Base-by-base conservation (phyloP, 2,329 filamentous ascomycete genomes). In the Ceratocystis papillata region DNA sequence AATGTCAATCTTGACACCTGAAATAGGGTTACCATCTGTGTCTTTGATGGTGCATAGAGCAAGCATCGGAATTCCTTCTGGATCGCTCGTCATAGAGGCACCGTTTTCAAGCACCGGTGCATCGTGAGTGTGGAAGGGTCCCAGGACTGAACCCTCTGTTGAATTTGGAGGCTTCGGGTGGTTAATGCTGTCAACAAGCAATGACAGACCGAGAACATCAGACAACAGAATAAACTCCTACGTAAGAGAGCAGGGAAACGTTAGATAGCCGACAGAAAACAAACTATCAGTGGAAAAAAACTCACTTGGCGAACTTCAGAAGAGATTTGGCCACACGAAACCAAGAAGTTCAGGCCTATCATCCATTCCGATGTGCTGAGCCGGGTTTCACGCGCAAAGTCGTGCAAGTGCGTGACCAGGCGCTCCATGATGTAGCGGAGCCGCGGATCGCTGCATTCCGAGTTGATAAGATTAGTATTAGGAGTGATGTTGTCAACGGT, bases 121-220 rank as follows among this genome's bases (percentile, higher is more conserved):
- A 70, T 90, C 87, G 72, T 88, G 85, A 0, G 86, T 89, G 76
- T 91, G 87, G 77, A 90, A 90, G n/a, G 88, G 88, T 0, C 88
- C 88, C 0, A 91, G 79, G n/a, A 92, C 86, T 0, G 87, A 89
- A 68, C 88, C 87, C 75, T 91, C 87, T 12, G 88, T 91, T 50
- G 80, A 81, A 62, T 78, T 74, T 1, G 80, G 70, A 0, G 86
- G 87, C 74, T 90, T 90, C 3, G 88, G 88, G 74, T 90, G 87
- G 74, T 89, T 85, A 74, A 91, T 90, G 66, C 81, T 80, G 76
- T 91, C 88, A 69, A 91, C 84, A 4, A 91, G 82, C 64, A 90
- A 80, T 5, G 86, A 89, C 46, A 92, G 81, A 4, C 88, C 88
- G 28, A 91, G 79, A 53, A 89, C 79, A 72, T 91, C 88, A 66